These are phyloP conservation scores for Brasenia schreberi DNA, from an alignment of 164 flowering plant species.

Conservation along the genomic window DNA sequence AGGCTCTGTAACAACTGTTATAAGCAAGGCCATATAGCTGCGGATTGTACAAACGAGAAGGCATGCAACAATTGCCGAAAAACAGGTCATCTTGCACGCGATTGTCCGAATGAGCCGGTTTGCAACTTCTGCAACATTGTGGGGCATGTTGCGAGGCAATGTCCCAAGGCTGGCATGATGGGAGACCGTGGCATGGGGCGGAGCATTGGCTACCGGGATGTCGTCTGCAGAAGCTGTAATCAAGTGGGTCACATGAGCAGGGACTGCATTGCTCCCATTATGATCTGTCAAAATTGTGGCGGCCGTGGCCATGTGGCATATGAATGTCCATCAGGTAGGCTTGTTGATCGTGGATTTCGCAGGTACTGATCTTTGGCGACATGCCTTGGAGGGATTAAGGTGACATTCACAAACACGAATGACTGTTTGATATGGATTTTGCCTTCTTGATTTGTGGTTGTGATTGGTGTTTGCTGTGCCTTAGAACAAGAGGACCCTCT, in stretches of 20 bases:
- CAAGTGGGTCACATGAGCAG: conserved; percentile 33
- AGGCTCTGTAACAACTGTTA: conserved; percentile 45
- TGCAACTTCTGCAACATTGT: conserved; percentile 53
- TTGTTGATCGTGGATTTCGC: conserved; percentile 17
- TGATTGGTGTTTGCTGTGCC: neutral
- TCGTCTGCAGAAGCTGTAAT: conserved; percentile 26
- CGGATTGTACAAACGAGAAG: conserved; percentile 38
- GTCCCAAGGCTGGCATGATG: conserved; percentile 34
- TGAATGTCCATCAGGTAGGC: conserved; percentile 29
- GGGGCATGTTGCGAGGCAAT: conserved; percentile 80
- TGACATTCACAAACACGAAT: neutral
- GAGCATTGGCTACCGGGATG: conserved; percentile 13
- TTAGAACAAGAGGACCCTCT: neutral
- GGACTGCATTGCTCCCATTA: neutral
- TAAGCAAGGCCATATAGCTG: conserved; percentile 42
- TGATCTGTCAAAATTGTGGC: conserved; percentile 35
- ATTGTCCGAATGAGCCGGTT: conserved; percentile 45
- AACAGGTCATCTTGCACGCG: conserved; percentile 51
- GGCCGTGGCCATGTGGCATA: conserved; percentile 30
- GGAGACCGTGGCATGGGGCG: conserved; percentile 9
- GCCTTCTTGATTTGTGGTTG: neutral
- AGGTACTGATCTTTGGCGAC: conserved; percentile 12
- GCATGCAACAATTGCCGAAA: conserved; percentile 46
- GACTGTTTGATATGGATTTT: neutral
- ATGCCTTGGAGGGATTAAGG: neutral